Base-by-base conservation (phyloP, 1,284 basidiomycete species). In the Tilletia indica region DNA sequence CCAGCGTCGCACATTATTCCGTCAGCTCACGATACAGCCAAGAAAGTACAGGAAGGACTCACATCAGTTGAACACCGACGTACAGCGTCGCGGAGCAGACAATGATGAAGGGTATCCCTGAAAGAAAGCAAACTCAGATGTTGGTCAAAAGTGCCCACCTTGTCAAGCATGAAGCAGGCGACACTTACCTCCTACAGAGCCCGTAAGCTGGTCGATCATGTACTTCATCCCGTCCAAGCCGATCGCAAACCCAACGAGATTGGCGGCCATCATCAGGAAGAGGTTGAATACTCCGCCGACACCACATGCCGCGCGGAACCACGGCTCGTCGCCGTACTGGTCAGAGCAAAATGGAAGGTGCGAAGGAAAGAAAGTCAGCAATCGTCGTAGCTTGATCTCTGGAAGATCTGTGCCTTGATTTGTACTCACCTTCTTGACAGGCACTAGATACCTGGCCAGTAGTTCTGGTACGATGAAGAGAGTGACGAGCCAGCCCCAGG, bases 401-500 rank as follows among this genome's bases (percentile, higher is more conserved):
- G 25, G 25, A 9, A 54, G 25, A 54, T 9, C 51, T 54, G 51
- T 8, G 51, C 6, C 8, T 16, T 6, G 21, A 16, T 25, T 48
- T 19, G 61, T n/a, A 84, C 89, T 75, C 71, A 93, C 93, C 86
- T 89, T 90, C 0, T 88, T 87, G 11, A 86, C 85, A 0, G 91
- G 89, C 4, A 95, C 80, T 0, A 91, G 31, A 74, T 87, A 88
- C 25, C 87, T 85, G 0, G 90, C 91, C 2, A 89, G 72, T 21
- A 97, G 82, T 84, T 99, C 96, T 0, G 96, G 96, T 0, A 95
- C 77, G 72, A 99, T 90, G 84, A 99, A 97, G 56, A 97, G 80
- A 77, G 90, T 92, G 70, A 97, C 89, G 11, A 97, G 90, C 96
- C 96, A 99, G 0, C 96, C 96, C 97, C 97, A 99, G 0, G 93